Base-by-base conservation (phyloP, 1,139 yeast genomes). In the Pichia sp. region DNA sequence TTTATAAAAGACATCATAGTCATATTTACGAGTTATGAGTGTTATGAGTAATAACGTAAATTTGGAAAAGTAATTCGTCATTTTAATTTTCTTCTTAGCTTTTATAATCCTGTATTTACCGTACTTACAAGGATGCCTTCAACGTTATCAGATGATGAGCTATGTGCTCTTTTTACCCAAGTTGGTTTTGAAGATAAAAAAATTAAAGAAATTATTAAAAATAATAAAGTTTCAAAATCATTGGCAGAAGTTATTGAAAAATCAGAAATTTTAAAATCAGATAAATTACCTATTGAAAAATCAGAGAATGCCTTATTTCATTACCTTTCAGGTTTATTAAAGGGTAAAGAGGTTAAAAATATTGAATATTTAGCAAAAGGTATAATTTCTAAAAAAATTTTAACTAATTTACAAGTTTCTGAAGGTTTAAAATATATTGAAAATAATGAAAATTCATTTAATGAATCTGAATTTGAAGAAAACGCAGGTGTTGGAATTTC, bases 401-500 rank as follows among this genome's bases (percentile, higher is more conserved):
- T 90, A 55, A 77, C 76, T 58, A 71, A 76, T 45, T 75, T 82
- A 57, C 96, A 90, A 68, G 76, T 89, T 35, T 74, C 78, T 42
- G 96, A 89, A 55, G 96, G 86, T n/a, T 76, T 72, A 56, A 79
- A 84, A 61, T 89, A 85, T 58, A 71, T 86, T 44, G 76, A 76
- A 54, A 62, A 68, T 60, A 38, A 69, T 6, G 35, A 34, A n/a
- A 74, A 74, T 4, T 70, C 70, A 3, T 65, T 71, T 29, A 64
- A 67, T 25, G 62, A 61, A 26, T 69, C 63, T 6, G 82, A 68
- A 26, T 68, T 90, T 63, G 76, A 86, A 51, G 58, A 62, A 24
- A 78, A 73, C 30, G 69, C 94, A 20, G 97, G 97, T 55, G 95
- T 90, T 20, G 97, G 97, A 38, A 68, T 84, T 40, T 82, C 73